These are phyloP conservation scores for Chaetomidium leptoderma DNA, from an alignment of 495 filamentous ascomycete species.

Conservation along the genomic window DNA sequence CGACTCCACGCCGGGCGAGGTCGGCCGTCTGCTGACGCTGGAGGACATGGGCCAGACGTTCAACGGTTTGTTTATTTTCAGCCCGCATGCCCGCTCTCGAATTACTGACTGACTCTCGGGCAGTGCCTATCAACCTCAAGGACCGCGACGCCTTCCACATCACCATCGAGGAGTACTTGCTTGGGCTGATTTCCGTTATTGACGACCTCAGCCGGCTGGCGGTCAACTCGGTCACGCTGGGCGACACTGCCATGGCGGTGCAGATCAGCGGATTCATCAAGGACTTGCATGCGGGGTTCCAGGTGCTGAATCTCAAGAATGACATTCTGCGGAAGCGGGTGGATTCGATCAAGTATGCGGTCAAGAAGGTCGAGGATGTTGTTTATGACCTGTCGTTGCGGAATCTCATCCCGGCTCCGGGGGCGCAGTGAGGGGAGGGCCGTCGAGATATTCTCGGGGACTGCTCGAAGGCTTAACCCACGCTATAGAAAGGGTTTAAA, in stretches of 20 bases:
- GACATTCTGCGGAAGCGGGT: slow-evolving; percentile 80
- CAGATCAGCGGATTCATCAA: slow-evolving; percentile 90
- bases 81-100: no score
- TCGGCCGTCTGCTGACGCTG: slow-evolving; percentile 72
- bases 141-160: slow-evolving; percentile 87
- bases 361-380: slow-evolving; percentile 98
- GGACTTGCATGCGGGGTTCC: slow-evolving; percentile 91
- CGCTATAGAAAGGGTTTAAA: no score
- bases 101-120: background rate
- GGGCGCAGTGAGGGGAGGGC: slow-evolving; percentile 20
- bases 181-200: slow-evolving; percentile 75
- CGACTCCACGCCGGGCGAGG: slow-evolving; percentile 36
- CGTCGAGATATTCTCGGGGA: background rate
- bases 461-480: background rate
- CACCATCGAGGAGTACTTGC: slow-evolving; percentile 94
- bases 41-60: slow-evolving; percentile 79
- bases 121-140: slow-evolving; percentile 95
- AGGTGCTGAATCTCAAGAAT: slow-evolving; percentile 95
- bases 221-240: slow-evolving; percentile 93
- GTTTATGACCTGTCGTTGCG: slow-evolving; percentile 90
- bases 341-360: slow-evolving; percentile 92
- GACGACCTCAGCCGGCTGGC: slow-evolving; percentile 88
- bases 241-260: slow-evolving; percentile 77
- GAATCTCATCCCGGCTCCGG: slow-evolving; percentile 62
- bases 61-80: slow-evolving; percentile 50